Percentiles rank a stretch among this genome's conserved stretches.
phyloP scores from a whole-genome alignment of 345 rosid species.

The Clausena lansium region DNA sequence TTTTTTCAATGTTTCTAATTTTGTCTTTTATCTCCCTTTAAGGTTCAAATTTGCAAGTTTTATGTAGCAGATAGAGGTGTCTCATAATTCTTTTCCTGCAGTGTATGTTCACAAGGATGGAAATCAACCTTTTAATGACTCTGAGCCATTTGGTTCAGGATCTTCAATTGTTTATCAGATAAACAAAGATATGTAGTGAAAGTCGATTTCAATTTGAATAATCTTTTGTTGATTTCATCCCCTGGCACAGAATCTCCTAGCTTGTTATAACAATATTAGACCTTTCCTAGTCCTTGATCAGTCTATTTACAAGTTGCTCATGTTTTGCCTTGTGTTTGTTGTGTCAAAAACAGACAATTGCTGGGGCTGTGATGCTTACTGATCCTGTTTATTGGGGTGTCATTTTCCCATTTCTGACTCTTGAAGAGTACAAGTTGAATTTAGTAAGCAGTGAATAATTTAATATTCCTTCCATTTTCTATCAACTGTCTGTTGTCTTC shows the following conservation, averaged over 20 bases:
- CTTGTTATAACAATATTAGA: slow-evolving; percentile 1
- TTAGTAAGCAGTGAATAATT: slow-evolving; percentile 41
- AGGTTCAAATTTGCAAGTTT: background rate
- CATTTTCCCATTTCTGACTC: slow-evolving; percentile 62
- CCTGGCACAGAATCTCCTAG: background rate
- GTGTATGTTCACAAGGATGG: background rate
- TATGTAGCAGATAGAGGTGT: background rate
- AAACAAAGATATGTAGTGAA: background rate
- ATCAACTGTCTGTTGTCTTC: background rate
- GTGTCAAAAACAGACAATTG: slow-evolving; percentile 41
- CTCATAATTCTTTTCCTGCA: background rate
- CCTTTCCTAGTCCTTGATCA: slow-evolving; percentile 1
- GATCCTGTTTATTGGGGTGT: slow-evolving; percentile 62
- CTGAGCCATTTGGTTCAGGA: background rate
- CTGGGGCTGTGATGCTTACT: slow-evolving; percentile 67
- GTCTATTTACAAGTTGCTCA: background rate
- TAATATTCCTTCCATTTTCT: background rate
- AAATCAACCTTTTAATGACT: slow-evolving; percentile 6
- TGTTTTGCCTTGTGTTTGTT: slow-evolving; percentile 8
- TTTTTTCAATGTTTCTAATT: too few species aligned
- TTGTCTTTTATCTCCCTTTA: background rate
- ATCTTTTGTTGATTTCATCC: background rate
- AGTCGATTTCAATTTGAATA: background rate
- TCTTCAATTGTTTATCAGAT: background rate
- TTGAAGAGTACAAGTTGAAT: slow-evolving; percentile 44